Evolutionary conservation across 2,329 filamentous ascomycete genomes (phyloP), one percentile per base, ranked within the genome.

Genomic region (Aurifilum marmelostoma): DNA sequence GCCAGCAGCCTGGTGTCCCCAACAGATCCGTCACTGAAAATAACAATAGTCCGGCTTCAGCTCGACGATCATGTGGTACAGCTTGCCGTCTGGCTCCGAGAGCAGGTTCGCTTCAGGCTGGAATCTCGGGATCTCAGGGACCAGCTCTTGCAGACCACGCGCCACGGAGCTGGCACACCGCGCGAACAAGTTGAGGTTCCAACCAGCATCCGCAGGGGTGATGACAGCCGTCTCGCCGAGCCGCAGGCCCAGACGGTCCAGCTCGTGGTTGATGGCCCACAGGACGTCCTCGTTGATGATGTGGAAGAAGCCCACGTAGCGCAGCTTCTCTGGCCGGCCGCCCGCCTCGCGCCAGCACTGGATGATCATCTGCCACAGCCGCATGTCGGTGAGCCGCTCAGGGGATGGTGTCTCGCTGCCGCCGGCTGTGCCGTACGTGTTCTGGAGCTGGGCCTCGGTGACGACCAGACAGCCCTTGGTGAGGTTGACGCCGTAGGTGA

Each of bases 331-430:
- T 21, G 34, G 32, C 7, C 32, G 18, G 9, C 59, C 34, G 34
- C 59, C 59, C 32, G 34, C 59, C 32, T 18, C 59, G 11, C 3
- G 29, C 59, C 59, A 61, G 24, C 59, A 34, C 6, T 39, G 21
- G 21, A 61, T 34, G 6, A 61, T 61, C 59, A 61, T 61, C 34
- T 61, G 59, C 59, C 59, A 61, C n/a, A 61, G 37, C 9, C 59
- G 59, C 59, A 37, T 61, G 21, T 61, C 59, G 2, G 56, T 34
- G 8, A 59, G 32, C 21, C 56, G 43, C 7, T n/a, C 43, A n/a
- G 43, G 21, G 3, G 21, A 21, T 9, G 21, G 43, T 47, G 18
- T 1, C 9, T n/a, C 21, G 18, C n/a, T 2, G 18, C 21, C 7
- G 43, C 43, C 18, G 21, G n/a, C 18, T 18, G n/a, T 7, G 8